Evolutionary conservation across 139 green algal species (phyloP), one percentile per base, ranked within the genome.

Genomic region (Chlorella sp.): DNA sequence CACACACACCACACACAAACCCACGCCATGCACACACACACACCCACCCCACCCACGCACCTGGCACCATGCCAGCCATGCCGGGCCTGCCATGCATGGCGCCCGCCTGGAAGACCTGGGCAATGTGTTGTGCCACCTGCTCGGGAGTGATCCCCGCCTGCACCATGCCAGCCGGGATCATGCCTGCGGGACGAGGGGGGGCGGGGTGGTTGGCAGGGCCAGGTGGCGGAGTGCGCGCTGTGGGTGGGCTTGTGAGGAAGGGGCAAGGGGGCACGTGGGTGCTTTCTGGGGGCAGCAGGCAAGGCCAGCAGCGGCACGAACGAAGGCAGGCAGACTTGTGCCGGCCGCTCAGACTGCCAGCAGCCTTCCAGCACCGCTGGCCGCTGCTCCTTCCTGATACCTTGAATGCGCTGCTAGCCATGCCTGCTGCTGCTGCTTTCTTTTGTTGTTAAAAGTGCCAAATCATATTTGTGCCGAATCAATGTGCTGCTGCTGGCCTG

Each of bases 31-130:
- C n/a, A n/a, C n/a, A n/a, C n/a, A n/a, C n/a, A n/a, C n/a, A n/a
- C n/a, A 16, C 19, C 61, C n/a, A n/a, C n/a, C n/a, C n/a, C n/a
- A n/a, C n/a, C n/a, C n/a, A n/a, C n/a, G 22, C 80, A 85, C 80
- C 80, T 40, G 80, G 80, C 42, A 85, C 80, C 42, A 66, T 68
- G 80, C 30, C 53, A 9, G 42, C 26, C 80, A 85, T 69, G 42
- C 37, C 80, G 0, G 75, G 36, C 42, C 48, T 30, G 80, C 75
- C 75, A 53, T 81, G 71, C 7, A 57, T 16, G 7, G 7, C 48
- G 5, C 32, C 32, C 30, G 71, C 71, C 78, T 83, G 78, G 78
- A 83, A 83, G 42, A 85, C 66, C 32, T 85, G 80, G 80, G 30
- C 66, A 32, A 85, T 30, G 15, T 26, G 30, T 30, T 30, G 12